phyloP scores from a whole-genome alignment of 495 filamentous ascomycete species.

The Xylaria grammica region DNA sequence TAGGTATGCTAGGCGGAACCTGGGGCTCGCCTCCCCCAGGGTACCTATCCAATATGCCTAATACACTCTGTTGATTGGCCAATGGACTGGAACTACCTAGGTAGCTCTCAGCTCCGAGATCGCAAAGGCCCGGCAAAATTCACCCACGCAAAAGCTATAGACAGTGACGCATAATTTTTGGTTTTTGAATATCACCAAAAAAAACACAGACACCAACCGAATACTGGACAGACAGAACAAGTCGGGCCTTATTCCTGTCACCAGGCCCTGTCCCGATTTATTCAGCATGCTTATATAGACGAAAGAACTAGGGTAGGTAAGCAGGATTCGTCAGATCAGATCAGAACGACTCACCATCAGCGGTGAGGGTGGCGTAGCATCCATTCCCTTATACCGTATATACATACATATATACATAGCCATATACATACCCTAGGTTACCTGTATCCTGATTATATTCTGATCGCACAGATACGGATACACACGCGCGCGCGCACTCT shows the following conservation, averaged over 20 bases:
- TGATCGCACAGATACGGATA: too few species aligned
- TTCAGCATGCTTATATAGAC: neutral
- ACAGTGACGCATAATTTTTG: neutral
- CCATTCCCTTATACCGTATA: too few species aligned
- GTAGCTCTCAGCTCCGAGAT: slow-evolving; percentile 2
- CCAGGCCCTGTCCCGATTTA: neutral
- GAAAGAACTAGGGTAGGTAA: neutral
- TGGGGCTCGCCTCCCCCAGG: too few species aligned
- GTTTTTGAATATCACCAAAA: too few species aligned
- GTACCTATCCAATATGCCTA: too few species aligned
- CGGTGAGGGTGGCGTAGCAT: too few species aligned
- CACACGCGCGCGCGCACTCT: neutral
- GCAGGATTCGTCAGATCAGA: neutral
- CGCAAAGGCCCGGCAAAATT: slow-evolving; percentile 12
- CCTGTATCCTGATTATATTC: too few species aligned
- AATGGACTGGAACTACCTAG: neutral
- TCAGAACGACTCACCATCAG: too few species aligned
- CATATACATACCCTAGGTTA: too few species aligned
- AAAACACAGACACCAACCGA: too few species aligned
- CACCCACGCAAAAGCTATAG: neutral
- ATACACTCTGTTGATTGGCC: neutral
- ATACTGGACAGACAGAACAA: neutral
- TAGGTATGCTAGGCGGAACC: too few species aligned
- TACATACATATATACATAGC: too few species aligned
- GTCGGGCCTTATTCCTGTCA: neutral